These are phyloP conservation scores for Pisolithus sp. DNA, from an alignment of 768 basidiomycete species.

Conservation along the genomic window DNA sequence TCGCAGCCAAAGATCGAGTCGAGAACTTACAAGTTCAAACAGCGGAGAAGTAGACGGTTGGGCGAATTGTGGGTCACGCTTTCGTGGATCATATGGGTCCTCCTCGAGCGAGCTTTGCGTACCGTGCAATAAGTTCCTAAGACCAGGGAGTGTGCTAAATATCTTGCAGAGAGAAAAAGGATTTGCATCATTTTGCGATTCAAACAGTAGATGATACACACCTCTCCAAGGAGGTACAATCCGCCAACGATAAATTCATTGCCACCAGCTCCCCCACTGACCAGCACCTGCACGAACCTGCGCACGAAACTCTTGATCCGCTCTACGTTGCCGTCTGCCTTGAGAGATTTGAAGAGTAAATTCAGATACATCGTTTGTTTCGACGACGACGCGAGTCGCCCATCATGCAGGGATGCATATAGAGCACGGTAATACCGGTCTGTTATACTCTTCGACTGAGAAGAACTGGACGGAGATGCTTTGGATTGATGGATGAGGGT, in stretches of 20 bases:
- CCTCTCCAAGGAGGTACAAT: slow-evolving; percentile 82
- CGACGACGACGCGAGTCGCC: slow-evolving; percentile 69
- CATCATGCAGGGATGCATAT: slow-evolving; percentile 85
- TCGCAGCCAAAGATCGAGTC: not conserved
- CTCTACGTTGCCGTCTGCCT: slow-evolving; percentile 51
- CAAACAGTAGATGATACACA: slow-evolving; percentile 28
- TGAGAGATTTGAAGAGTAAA: slow-evolving; percentile 84
- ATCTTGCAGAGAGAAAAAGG: slow-evolving; percentile 29
- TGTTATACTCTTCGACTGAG: slow-evolving; percentile 41
- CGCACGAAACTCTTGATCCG: slow-evolving; percentile 78
- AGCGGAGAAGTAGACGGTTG: slow-evolving; percentile 73
- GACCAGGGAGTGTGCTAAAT: slow-evolving; percentile 41
- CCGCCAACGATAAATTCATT: slow-evolving; percentile 88
- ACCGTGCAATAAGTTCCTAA: slow-evolving; percentile 40
- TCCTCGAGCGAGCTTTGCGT: slow-evolving; percentile 24
- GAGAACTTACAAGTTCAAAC: slow-evolving; percentile 77
- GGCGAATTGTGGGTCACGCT: slow-evolving; percentile 85
- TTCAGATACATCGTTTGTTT: slow-evolving; percentile 99
- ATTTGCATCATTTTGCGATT: not conserved
- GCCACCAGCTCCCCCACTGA: slow-evolving; percentile 61
- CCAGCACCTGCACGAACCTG: slow-evolving; percentile 76
- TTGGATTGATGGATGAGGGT: slow-evolving; percentile 40
- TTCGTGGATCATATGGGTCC: slow-evolving; percentile 70
- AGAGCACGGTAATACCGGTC: slow-evolving; percentile 77
- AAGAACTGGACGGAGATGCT: slow-evolving; percentile 34